Evolutionary conservation across 345 rosid genomes (phyloP).

Genomic region (Euphorbia lathyris): DNA sequence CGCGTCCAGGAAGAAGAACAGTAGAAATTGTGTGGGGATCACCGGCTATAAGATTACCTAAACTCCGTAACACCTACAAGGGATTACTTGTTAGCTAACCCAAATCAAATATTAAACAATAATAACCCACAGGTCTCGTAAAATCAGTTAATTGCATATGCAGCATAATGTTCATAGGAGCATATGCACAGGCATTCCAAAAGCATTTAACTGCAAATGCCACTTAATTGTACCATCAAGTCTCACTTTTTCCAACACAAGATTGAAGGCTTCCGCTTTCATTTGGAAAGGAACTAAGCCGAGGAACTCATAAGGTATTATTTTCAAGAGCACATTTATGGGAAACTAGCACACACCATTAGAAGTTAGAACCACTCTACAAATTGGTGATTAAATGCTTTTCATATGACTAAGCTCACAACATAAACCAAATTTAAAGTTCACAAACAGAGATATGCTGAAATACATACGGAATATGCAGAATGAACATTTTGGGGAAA

Average conservation of each 20-base stretch:
- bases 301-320: neutral
- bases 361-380: neutral
- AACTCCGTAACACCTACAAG: slow-evolving; percentile 71
- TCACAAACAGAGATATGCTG: neutral
- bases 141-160: too few relatives aligned
- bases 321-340: slow-evolving; percentile 5
- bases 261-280: neutral
- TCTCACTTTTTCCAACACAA: neutral
- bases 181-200: neutral
- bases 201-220: neutral
- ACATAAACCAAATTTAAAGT: neutral
- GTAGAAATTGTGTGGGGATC: slow-evolving; percentile 63
- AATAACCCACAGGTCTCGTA: too few relatives aligned
- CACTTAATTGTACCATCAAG: neutral
- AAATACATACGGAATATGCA: slow-evolving; percentile 1
- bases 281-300: neutral
- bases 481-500: neutral
- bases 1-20: slow-evolving; percentile 57
- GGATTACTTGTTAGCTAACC: slow-evolving; percentile 17
- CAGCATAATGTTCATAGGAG: too few relatives aligned
- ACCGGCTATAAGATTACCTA: slow-evolving; percentile 90
- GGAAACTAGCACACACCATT: slow-evolving; percentile 4
- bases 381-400: neutral
- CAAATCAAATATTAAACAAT: slow-evolving; percentile 18
- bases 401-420: neutral